A percentile compares a stretch with the other conserved stretches of the same genome.
These are phyloP conservation scores for Silene uniflora DNA, from an alignment of 148 eudicot genomes.

Conservation along the genomic window DNA sequence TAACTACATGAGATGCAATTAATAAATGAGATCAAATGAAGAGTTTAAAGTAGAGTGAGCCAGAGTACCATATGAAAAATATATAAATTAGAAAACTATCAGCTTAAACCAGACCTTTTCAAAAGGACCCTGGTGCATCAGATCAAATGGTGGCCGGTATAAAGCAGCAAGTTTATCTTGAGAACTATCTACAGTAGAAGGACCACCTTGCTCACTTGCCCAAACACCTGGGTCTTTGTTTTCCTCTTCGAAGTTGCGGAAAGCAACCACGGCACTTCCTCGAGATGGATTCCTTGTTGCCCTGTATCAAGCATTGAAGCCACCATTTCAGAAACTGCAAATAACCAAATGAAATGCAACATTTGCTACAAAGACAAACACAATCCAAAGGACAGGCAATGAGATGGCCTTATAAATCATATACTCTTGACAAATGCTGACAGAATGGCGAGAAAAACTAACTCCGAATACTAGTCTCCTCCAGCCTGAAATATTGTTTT, in stretches of 20 bases:
- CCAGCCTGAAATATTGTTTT: background rate
- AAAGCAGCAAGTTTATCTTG: conserved; percentile 88
- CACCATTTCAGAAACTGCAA: conserved; percentile 3
- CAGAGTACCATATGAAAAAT: background rate
- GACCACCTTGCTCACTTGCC: conserved; percentile 67
- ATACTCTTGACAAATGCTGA: background rate
- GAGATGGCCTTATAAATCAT: background rate
- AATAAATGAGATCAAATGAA: background rate
- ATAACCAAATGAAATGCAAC: background rate
- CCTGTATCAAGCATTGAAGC: conserved; percentile 30
- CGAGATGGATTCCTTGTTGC: conserved; percentile 44
- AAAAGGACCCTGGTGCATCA: conserved; percentile 82
- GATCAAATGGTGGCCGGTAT: conserved; percentile 83
- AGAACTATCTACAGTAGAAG: conserved; percentile 54
- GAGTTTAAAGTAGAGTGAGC: background rate
- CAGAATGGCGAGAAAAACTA: background rate
- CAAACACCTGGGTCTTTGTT: conserved; percentile 62
- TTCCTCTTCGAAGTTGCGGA: conserved; percentile 93
- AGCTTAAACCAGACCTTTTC: conserved; percentile 55
- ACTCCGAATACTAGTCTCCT: background rate
- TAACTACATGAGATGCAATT: background rate
- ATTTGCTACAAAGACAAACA: background rate
- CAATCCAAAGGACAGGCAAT: background rate
- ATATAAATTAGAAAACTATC: background rate
- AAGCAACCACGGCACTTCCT: conserved; percentile 65